Evolutionary conservation across 768 basidiomycete genomes (phyloP).

Genomic region (Pulveroboletus sp.): DNA sequence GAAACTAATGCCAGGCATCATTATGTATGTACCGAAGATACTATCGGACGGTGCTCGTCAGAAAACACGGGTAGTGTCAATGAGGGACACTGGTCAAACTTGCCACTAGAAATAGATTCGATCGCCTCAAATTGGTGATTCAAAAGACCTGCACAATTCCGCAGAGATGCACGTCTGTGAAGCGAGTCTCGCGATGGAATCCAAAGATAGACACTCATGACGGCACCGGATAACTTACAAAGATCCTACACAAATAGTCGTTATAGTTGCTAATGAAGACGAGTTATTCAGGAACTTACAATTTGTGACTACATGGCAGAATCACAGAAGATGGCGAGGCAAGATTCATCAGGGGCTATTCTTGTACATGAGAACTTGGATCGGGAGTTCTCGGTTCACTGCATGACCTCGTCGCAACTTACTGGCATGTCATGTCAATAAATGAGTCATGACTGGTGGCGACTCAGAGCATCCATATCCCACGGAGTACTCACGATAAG

Average conservation of each 20-base stretch:
- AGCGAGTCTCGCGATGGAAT: no score
- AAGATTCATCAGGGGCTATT: no score
- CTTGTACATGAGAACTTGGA: no score
- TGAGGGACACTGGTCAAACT: neutral
- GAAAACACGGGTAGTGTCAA: conserved; percentile 30
- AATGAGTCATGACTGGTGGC: no score
- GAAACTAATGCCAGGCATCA: neutral
- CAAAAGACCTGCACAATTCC: neutral
- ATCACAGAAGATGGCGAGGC: neutral
- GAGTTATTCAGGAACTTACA: neutral
- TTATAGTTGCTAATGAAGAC: neutral
- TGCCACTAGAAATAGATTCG: neutral
- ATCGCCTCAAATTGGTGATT: neutral
- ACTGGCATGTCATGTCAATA: no score
- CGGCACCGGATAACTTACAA: neutral
- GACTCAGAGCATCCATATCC: no score
- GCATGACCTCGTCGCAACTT: no score
- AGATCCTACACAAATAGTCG: neutral
- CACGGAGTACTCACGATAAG: no score
- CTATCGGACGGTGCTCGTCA: conserved; percentile 48
- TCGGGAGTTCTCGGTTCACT: no score
- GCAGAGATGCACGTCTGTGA: neutral
- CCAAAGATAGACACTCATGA: neutral
- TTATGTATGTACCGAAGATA: conserved; percentile 33
- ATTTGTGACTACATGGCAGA: neutral